A percentile compares a stretch with the other conserved stretches of the same genome.
Conservation (phyloP, 2,329 filamentous ascomycete genomes). For the Calonectria fujianensis region DNA sequence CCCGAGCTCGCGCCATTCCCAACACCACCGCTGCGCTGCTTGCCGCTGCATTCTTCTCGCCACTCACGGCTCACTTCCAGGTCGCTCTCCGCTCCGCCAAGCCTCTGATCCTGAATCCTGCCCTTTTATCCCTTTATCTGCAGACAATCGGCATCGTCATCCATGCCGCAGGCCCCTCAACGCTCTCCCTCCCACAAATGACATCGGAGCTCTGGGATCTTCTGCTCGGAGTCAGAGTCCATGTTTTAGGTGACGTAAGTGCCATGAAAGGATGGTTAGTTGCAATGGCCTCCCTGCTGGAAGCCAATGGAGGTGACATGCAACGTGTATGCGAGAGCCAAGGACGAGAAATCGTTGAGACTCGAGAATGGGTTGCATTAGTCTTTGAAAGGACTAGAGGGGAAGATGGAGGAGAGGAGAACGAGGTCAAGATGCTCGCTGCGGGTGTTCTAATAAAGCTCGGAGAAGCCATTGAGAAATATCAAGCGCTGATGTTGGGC, state of each 20-base stretch:
- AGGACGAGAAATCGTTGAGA: slow-evolving; percentile 87
- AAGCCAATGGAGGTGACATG: slow-evolving; percentile 85
- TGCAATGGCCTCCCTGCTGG: slow-evolving; percentile 85
- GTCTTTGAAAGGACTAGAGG: slow-evolving; percentile 80
- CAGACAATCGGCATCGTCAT: slow-evolving; percentile 90
- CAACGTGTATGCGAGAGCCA: slow-evolving; percentile 83
- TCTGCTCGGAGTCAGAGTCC: slow-evolving; percentile 80
- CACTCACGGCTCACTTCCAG: slow-evolving; percentile 87
- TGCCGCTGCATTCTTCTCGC: slow-evolving; percentile 87
- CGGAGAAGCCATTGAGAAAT: slow-evolving; percentile 87
- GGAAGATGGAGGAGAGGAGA: slow-evolving; percentile 79
- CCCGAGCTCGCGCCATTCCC: slow-evolving; percentile 74
- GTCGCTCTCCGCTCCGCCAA: slow-evolving; percentile 74
- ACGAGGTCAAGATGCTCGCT: slow-evolving; percentile 85
- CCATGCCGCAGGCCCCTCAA: slow-evolving; percentile 88
- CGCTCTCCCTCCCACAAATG: slow-evolving; percentile 84
- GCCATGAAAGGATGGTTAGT: slow-evolving; percentile 87
- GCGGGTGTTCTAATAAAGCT: slow-evolving; percentile 86
- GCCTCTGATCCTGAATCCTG: slow-evolving; percentile 80
- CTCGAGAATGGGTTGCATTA: slow-evolving; percentile 87
- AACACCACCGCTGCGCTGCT: slow-evolving; percentile 88
- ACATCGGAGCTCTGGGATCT: slow-evolving; percentile 90
- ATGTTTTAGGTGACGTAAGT: slow-evolving; percentile 75
- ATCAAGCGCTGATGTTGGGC: slow-evolving; percentile 85
- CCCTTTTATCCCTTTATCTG: slow-evolving; percentile 85